phyloP scores from a whole-genome alignment of 139 green algal genomes.

The Pseudopediastrum boryanum region DNA sequence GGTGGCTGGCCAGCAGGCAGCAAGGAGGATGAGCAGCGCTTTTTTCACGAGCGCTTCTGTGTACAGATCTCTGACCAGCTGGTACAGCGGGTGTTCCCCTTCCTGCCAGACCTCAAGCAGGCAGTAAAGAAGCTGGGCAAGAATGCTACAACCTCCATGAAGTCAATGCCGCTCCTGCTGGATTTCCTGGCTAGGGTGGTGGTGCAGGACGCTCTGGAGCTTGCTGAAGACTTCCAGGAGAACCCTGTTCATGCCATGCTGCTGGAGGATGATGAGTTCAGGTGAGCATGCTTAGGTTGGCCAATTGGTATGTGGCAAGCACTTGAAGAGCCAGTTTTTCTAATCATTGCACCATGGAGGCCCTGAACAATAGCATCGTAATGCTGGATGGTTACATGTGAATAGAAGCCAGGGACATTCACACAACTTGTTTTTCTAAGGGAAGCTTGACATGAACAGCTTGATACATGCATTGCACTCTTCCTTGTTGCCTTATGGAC shows the following conservation, averaged over 20 bases:
- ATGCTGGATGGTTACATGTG: too few relatives aligned
- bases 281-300: too few relatives aligned
- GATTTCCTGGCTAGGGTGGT: conserved; percentile 17
- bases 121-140: neutral
- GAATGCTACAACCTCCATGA: neutral
- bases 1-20: conserved; percentile 6
- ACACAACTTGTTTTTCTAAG: too few relatives aligned
- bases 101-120: neutral
- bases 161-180: neutral
- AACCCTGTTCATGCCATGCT: neutral
- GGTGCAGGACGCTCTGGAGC: conserved; percentile 17
- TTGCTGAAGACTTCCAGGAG: neutral
- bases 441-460: too few relatives aligned
- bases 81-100: conserved; percentile 21
- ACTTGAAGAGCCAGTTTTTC: too few relatives aligned
- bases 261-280: neutral
- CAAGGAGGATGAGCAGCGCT: conserved; percentile 7
- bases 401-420: too few relatives aligned
- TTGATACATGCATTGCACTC: too few relatives aligned
- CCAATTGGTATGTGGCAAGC: too few relatives aligned
- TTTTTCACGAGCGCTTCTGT: conserved; percentile 14
- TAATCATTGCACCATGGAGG: too few relatives aligned
- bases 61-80: neutral
- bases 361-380: too few relatives aligned
- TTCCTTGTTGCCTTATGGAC: too few relatives aligned